Evolutionary conservation across 1,284 basidiomycete genomes (phyloP).

Genomic region (Cerioporus squamosus): DNA sequence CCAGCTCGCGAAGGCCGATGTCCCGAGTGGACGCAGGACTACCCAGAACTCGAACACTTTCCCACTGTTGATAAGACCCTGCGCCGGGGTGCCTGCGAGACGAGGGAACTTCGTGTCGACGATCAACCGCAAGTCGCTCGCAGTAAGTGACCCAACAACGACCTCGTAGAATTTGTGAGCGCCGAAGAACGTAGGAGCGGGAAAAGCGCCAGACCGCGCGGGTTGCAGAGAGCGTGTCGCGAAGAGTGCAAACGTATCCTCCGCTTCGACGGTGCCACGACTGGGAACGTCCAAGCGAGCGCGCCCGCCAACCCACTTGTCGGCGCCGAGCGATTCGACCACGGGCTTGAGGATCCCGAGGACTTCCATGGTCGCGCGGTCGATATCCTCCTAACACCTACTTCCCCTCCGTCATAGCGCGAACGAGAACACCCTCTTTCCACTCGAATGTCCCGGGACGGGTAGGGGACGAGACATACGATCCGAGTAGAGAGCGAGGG

Average conservation of each 20-base stretch:
- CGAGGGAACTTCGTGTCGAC: slow-evolving; percentile 68
- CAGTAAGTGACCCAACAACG: slow-evolving; percentile 59
- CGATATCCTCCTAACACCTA: slow-evolving; percentile 96
- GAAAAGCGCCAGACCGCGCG: slow-evolving; percentile 47
- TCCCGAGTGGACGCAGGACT: slow-evolving; percentile 56
- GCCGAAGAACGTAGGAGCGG: slow-evolving; percentile 75
- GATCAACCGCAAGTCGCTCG: slow-evolving; percentile 73
- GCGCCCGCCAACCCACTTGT: slow-evolving; percentile 78
- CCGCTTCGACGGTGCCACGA: slow-evolving; percentile 70
- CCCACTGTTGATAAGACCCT: slow-evolving; percentile 66
- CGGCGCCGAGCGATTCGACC: slow-evolving; percentile 76
- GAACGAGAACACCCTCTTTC: slow-evolving; percentile 93
- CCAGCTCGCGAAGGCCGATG: slow-evolving; percentile 84
- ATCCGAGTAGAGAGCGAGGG: slow-evolving; percentile 92
- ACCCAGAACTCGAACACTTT: slow-evolving; percentile 51
- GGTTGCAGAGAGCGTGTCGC: slow-evolving; percentile 73
- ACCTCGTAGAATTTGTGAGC: slow-evolving; percentile 83
- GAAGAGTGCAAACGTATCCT: slow-evolving; percentile 79
- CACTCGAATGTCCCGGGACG: slow-evolving; percentile 93
- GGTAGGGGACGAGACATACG: slow-evolving; percentile 88
- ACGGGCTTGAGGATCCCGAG: slow-evolving; percentile 85
- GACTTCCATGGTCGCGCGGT: slow-evolving; percentile 86
- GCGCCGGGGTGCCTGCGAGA: slow-evolving; percentile 52
- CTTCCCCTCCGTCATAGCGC: slow-evolving; percentile 88
- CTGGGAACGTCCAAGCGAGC: slow-evolving; percentile 75